Evolutionary conservation across 2,329 filamentous ascomycete genomes (phyloP).

Genomic region (Trichoderma koningiopsis): DNA sequence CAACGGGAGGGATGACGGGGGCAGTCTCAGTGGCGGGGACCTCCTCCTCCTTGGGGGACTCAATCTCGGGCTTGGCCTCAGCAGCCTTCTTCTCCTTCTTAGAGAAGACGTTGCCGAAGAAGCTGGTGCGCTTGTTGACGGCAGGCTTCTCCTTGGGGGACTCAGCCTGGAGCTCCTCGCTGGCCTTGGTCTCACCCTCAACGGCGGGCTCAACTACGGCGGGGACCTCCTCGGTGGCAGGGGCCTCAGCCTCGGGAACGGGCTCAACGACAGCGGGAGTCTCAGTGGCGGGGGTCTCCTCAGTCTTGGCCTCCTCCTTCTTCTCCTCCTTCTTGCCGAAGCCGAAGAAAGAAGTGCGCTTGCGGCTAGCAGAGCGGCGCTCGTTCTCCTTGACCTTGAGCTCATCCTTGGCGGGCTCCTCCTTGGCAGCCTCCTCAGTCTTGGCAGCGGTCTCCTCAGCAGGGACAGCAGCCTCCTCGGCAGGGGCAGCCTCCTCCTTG

Average conservation of each 20-base stretch:
- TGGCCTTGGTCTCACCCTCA: slow-evolving; percentile 37
- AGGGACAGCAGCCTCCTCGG: slow-evolving; percentile 27
- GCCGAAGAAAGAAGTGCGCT: slow-evolving; percentile 67
- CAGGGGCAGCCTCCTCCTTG: slow-evolving; percentile 34
- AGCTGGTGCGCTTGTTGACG: slow-evolving; percentile 58
- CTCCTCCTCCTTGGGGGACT: slow-evolving; percentile 48
- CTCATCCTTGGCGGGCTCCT: slow-evolving; percentile 49
- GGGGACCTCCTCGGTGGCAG: slow-evolving; percentile 41
- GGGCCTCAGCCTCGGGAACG: slow-evolving; percentile 38
- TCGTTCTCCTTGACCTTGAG: slow-evolving; percentile 59
- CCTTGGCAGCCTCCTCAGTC: slow-evolving; percentile 41
- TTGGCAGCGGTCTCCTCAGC: slow-evolving; percentile 41
- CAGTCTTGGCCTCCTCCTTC: slow-evolving; percentile 41
- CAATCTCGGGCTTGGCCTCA: slow-evolving; percentile 48
- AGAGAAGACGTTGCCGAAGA: slow-evolving; percentile 55
- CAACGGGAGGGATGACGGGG: slow-evolving; percentile 61
- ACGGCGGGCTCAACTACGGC: slow-evolving; percentile 39
- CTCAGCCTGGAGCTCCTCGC: slow-evolving; percentile 47
- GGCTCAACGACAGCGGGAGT: slow-evolving; percentile 43
- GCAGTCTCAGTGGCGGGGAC: slow-evolving; percentile 53
- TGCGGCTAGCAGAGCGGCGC: slow-evolving; percentile 65
- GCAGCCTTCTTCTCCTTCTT: slow-evolving; percentile 63
- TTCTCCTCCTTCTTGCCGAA: slow-evolving; percentile 59
- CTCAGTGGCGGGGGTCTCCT: slow-evolving; percentile 39
- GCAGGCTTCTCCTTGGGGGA: slow-evolving; percentile 52